phyloP scores from a whole-genome alignment of 805 yeast species.

The Lachancea lanzarotensis region DNA sequence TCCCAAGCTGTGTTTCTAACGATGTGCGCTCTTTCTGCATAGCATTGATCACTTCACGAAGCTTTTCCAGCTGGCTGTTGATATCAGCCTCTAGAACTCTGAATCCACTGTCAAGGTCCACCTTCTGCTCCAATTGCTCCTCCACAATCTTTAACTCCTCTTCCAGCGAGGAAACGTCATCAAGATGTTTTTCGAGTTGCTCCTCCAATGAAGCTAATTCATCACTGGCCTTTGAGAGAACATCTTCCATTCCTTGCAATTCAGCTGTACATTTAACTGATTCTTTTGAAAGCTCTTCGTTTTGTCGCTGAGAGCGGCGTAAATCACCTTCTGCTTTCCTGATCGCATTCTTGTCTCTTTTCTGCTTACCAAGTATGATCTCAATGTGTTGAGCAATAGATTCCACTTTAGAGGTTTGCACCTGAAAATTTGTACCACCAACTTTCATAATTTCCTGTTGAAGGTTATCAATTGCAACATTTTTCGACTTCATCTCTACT shows the following conservation, averaged over 20 bases:
- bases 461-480: constrained; percentile 45
- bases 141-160: constrained; percentile 38
- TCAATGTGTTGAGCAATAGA: constrained; percentile 63
- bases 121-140: constrained; percentile 36
- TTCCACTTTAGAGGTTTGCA: constrained; percentile 77
- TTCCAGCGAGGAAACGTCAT: constrained; percentile 34
- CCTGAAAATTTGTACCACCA: constrained; percentile 80
- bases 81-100: constrained; percentile 63
- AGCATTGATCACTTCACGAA: constrained; percentile 35
- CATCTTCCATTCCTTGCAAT: constrained; percentile 20
- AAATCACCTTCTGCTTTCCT: constrained; percentile 61
- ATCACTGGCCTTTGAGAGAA: constrained; percentile 15
- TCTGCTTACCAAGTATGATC: constrained; percentile 48
- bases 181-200: constrained; percentile 27
- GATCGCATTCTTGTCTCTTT: constrained; percentile 48
- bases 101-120: constrained; percentile 45
- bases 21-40: constrained; percentile 37
- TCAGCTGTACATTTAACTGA: constrained; percentile 34
- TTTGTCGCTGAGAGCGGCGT: constrained; percentile 45
- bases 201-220: constrained; percentile 32
- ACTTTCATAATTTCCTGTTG: constrained; percentile 80
- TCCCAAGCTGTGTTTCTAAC: constrained; percentile 37
- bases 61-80: constrained; percentile 55
- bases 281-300: constrained; percentile 44
- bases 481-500: constrained; percentile 48